Conservation (phyloP, 108 stramenopile genomes). For the Parietichytrium sp. region DNA sequence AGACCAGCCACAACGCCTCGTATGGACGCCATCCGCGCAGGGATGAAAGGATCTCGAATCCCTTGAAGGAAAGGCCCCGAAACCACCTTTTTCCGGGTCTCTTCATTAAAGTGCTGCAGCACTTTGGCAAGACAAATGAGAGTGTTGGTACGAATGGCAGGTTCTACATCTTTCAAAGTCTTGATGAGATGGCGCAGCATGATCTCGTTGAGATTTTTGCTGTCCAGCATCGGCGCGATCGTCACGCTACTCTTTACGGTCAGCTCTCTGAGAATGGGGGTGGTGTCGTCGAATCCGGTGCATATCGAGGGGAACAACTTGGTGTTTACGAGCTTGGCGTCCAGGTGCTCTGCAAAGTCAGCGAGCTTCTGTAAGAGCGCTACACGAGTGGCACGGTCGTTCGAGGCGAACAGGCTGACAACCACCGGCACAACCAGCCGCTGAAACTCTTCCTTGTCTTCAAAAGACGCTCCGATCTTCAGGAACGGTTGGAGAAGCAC, state of each 20-base stretch:
- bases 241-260: not conserved
- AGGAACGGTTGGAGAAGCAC: constrained; percentile 12
- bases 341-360: not conserved
- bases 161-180: not conserved
- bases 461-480: not conserved
- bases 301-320: not conserved
- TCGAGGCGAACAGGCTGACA: not conserved
- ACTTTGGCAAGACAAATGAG: constrained; percentile 19
- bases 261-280: not conserved
- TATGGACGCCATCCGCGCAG: not conserved
- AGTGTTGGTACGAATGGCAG: constrained; percentile 30
- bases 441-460: constrained; percentile 1
- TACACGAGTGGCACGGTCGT: not conserved
- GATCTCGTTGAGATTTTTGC: constrained; percentile 18
- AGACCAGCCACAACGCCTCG: constrained; percentile 12
- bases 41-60: constrained; percentile 1
- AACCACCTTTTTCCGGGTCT: constrained; percentile 32
- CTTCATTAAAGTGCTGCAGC: not conserved
- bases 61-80: not conserved
- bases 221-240: not conserved
- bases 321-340: not conserved
- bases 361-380: constrained; percentile 7
- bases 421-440: not conserved
- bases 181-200: constrained; percentile 4
- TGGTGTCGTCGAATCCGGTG: not conserved